Base-by-base conservation (phyloP, 352 stramenopile genomes). In the Thalassiosira pacifica region DNA sequence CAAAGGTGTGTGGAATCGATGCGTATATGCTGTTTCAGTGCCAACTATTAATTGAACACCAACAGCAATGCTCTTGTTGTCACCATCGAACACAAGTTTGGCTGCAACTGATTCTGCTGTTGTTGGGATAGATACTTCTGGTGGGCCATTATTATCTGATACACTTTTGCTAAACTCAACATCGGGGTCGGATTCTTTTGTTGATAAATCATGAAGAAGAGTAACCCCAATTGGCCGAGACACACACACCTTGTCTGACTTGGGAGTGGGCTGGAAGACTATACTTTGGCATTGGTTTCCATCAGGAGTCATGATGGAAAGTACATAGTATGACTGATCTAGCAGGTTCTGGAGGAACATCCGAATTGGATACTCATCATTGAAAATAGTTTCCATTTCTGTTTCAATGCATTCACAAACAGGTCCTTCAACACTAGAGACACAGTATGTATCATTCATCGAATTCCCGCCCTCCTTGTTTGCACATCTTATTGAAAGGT, bases 391-490 rank as follows among this genome's bases (percentile, higher is more conserved):
- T 16, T 68, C 27, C 19, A 24, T 57, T 42, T 68, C 55, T 18
- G n/a, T 77, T 55, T 77, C 52, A 26, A 66, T 45, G 37, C 69
- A 77, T 22, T 77, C 69, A 69, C 52, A 67, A 24, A 77, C 69
- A 57, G 69, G 69, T 1, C 69, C 69, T 66, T 34, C 69, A 59
- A 77, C 26, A 45, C 27, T 53, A 9, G 45, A 48, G 34, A 77
- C 55, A 18, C 19, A 42, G 22, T 57, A 77, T 1, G 69, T 77
- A 31, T 68, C 48, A 45, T 77, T 66, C 69, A 77, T 77, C 18
- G 69, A 77, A 64, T 77, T 77, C 2, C 69, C 69, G 16, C 59
- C n/a, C 53, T 77, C 37, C 34, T 64, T 64, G 42, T 77, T 77
- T 4, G 57, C 45, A 34, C 48, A 64, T 34, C 69, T 9, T 26